Conservation (phyloP, 2,329 filamentous ascomycete species). For the Fusarium poae region DNA sequence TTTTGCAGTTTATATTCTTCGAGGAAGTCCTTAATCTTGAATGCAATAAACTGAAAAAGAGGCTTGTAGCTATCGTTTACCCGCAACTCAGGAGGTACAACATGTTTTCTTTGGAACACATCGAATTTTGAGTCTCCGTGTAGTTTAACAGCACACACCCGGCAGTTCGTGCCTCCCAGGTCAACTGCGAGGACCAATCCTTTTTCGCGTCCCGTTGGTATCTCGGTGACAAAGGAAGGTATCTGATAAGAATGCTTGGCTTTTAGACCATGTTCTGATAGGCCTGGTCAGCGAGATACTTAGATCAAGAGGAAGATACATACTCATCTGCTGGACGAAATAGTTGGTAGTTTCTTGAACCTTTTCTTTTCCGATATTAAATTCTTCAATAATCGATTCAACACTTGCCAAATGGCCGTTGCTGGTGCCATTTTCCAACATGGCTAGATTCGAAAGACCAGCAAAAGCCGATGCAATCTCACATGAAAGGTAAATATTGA, state of each 20-base stretch:
- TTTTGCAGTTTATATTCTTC: not conserved
- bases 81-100: not conserved
- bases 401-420: not conserved
- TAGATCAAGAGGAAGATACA: not conserved
- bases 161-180: constrained; percentile 10
- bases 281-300: constrained; percentile 1
- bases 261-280: constrained; percentile 25
- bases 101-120: constrained; percentile 5
- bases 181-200: constrained; percentile 16
- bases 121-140: constrained; percentile 17
- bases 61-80: constrained; percentile 10
- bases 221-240: constrained; percentile 22
- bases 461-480: not conserved
- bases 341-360: constrained; percentile 2
- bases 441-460: not conserved
- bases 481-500: not conserved
- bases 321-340: constrained; percentile 17
- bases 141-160: constrained; percentile 8
- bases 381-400: not conserved
- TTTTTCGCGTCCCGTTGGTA: constrained; percentile 20
- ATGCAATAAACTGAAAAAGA: constrained; percentile 11
- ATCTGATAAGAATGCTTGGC: constrained; percentile 31
- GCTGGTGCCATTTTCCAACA: not conserved
- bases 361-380: not conserved
- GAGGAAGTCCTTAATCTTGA: not conserved